Conservation (phyloP, 805 yeast genomes). For the Sungouiozyma intestinalis region DNA sequence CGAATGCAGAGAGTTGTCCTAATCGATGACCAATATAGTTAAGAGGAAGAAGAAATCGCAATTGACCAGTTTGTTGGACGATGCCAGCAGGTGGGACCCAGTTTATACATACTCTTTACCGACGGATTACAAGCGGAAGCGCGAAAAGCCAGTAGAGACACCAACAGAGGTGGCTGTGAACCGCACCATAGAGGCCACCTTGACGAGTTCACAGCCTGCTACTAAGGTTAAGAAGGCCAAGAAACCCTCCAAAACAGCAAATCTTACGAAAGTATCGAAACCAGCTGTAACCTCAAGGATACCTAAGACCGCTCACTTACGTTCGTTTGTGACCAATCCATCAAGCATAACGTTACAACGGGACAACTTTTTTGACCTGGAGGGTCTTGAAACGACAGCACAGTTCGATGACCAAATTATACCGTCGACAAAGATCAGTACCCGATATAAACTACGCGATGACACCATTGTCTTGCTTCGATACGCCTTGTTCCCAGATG, state of each 20-base stretch:
- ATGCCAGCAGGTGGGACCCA: conserved; percentile 20
- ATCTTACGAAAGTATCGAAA: neutral
- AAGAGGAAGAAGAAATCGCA: neutral
- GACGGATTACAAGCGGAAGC: conserved; percentile 10
- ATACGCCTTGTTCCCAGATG: conserved; percentile 15
- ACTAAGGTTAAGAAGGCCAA: neutral
- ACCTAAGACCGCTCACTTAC: too few relatives aligned
- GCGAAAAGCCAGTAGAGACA: neutral
- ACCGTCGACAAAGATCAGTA: conserved; percentile 10
- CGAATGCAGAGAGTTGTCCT: too few relatives aligned
- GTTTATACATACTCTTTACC: conserved; percentile 20
- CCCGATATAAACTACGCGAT: neutral
- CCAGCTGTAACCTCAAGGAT: too few relatives aligned
- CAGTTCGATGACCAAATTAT: conserved; percentile 6
- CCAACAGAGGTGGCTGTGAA: too few relatives aligned
- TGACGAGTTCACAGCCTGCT: too few relatives aligned
- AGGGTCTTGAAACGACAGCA: too few relatives aligned
- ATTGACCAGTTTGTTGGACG: conserved; percentile 16
- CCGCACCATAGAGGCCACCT: too few relatives aligned
- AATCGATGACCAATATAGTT: neutral
- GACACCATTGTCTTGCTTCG: conserved; percentile 10
- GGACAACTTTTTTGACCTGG: too few relatives aligned
- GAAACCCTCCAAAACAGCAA: neutral
- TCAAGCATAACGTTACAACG: neutral
- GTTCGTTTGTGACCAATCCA: too few relatives aligned